Evolutionary conservation across 2,329 filamentous ascomycete genomes (phyloP).

Genomic region (Arthrinium puccinioides): DNA sequence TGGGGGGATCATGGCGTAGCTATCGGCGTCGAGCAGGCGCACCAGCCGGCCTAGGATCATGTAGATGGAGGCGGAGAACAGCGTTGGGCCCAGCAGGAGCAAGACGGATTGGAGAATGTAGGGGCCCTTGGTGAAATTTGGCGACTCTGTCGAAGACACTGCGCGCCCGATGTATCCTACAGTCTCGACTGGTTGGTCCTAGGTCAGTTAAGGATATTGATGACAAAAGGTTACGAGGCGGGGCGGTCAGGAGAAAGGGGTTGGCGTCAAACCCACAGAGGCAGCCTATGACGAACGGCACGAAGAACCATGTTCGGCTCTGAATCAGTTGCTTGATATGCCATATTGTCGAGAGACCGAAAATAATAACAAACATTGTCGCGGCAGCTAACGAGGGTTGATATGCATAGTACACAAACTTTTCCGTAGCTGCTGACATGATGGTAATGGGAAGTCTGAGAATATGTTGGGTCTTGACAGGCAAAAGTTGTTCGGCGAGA

Average conservation of each 20-base stretch:
- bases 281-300: slow-evolving; percentile 43
- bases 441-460: no score
- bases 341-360: slow-evolving; percentile 25
- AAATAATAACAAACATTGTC: slow-evolving; percentile 30
- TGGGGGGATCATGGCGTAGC: slow-evolving; percentile 31
- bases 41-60: slow-evolving; percentile 36
- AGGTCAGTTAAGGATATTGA: not conserved
- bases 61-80: slow-evolving; percentile 37
- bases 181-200: slow-evolving; percentile 33
- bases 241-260: not conserved
- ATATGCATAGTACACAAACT: slow-evolving; percentile 5
- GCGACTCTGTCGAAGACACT: slow-evolving; percentile 30
- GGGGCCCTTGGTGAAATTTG: slow-evolving; percentile 27
- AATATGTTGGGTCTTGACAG: no score
- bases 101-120: slow-evolving; percentile 32
- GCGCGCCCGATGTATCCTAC: slow-evolving; percentile 45
- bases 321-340: slow-evolving; percentile 30
- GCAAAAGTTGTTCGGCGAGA: no score
- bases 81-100: slow-evolving; percentile 31
- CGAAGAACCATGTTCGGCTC: slow-evolving; percentile 40
- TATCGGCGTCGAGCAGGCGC: slow-evolving; percentile 27
- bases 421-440: no score
- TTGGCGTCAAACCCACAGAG: slow-evolving; percentile 28
- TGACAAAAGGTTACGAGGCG: no score
- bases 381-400: slow-evolving; percentile 3